A percentile compares a stretch with the other conserved stretches of the same genome.
phyloP scores from a whole-genome alignment of 192 early-diverging fungal genomes.

The Linnemannia schmuckeri region DNA sequence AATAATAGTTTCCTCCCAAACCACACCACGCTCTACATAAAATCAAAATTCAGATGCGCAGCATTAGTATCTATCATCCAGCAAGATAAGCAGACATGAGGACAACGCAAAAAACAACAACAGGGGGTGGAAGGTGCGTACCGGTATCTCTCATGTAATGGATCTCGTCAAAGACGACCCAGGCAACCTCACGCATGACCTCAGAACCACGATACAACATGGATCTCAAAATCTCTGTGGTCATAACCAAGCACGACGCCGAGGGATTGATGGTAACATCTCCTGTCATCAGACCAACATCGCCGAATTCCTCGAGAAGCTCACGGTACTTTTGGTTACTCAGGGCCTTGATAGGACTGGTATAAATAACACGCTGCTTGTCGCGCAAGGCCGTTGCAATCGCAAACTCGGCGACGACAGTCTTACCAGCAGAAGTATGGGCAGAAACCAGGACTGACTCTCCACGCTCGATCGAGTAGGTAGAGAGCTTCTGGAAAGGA shows the following conservation, averaged over 20 bases:
- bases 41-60: background rate
- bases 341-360: slow-evolving; percentile 97
- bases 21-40: slow-evolving; percentile 89
- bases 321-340: slow-evolving; percentile 99
- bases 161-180: slow-evolving; percentile 99
- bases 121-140: slow-evolving; percentile 26
- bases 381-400: slow-evolving; percentile 89
- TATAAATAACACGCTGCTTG: slow-evolving; percentile 97
- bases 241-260: slow-evolving; percentile 97
- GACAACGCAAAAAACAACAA: background rate
- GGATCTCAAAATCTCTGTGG: slow-evolving; percentile 96
- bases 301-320: slow-evolving; percentile 94
- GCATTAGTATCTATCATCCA: background rate
- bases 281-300: slow-evolving; percentile 99
- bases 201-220: slow-evolving; percentile 98
- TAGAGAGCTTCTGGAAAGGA: slow-evolving; percentile 94
- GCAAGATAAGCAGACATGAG: background rate
- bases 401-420: slow-evolving; percentile 99
- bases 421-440: slow-evolving; percentile 98
- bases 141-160: slow-evolving; percentile 98
- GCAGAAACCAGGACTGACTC: slow-evolving; percentile 97
- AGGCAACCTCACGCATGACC: slow-evolving; percentile 96
- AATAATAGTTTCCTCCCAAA: slow-evolving; percentile 99
- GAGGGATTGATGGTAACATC: slow-evolving; percentile 97
- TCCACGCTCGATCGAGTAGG: slow-evolving; percentile 88